A percentile compares a stretch with the other conserved stretches of the same genome.
Conservation (phyloP, 176 grass and related monocot genomes). For the Oropetium thomaeum region DNA sequence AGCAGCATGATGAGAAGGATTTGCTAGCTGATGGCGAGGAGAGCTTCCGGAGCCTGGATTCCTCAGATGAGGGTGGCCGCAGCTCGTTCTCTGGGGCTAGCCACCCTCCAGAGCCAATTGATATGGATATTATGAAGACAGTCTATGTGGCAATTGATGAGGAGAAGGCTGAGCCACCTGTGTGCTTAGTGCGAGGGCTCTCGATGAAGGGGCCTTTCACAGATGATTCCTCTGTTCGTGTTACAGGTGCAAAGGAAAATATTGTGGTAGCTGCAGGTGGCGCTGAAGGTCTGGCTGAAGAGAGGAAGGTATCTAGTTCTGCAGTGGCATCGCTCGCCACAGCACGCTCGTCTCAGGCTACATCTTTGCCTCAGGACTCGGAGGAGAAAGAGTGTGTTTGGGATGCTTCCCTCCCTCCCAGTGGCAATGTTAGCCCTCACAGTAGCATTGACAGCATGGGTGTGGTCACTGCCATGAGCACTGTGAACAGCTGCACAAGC, state of each 20-base stretch:
- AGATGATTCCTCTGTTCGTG: slow-evolving; percentile 60
- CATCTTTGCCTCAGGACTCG: slow-evolving; percentile 51
- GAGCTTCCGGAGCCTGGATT: slow-evolving; percentile 80
- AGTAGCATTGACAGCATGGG: slow-evolving; percentile 90
- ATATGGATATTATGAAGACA: slow-evolving; percentile 91
- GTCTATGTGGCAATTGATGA: slow-evolving; percentile 89
- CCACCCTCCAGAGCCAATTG: slow-evolving; percentile 79
- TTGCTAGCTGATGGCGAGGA: slow-evolving; percentile 54
- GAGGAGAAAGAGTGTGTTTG: slow-evolving; percentile 92
- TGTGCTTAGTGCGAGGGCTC: slow-evolving; percentile 51
- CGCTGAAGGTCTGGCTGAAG: slow-evolving; percentile 43
- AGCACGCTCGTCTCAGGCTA: slow-evolving; percentile 39
- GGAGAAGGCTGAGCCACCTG: slow-evolving; percentile 45
- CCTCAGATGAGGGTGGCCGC: slow-evolving; percentile 60
- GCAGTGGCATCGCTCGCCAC: slow-evolving; percentile 30
- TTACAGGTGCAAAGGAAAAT: slow-evolving; percentile 54
- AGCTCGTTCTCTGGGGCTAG: slow-evolving; percentile 84
- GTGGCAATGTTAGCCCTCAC: slow-evolving; percentile 92
- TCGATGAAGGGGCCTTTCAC: slow-evolving; percentile 72
- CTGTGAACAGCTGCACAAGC: slow-evolving; percentile 39
- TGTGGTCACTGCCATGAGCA: slow-evolving; percentile 59
- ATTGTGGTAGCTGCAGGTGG: slow-evolving; percentile 14
- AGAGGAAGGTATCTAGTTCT: slow-evolving; percentile 41
- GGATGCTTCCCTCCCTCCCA: slow-evolving; percentile 89
- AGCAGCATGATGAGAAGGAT: slow-evolving; percentile 62